Base-by-base conservation (phyloP, 192 early-diverging fungal species). In the Coemansia sp. region DNA sequence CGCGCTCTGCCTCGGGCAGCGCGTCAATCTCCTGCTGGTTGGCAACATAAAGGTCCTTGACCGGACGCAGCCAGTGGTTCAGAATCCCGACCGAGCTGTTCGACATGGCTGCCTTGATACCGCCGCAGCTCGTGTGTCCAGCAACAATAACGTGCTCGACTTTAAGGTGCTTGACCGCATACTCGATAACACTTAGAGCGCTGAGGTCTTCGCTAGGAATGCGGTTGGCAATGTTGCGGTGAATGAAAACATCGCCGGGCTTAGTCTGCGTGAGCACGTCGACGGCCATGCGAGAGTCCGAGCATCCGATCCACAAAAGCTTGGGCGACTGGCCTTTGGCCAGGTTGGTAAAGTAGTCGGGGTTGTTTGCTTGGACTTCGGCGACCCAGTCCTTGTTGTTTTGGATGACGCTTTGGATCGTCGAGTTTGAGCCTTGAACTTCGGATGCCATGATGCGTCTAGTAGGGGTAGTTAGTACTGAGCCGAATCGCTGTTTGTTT, bases 161-260 rank as follows among this genome's bases (percentile, higher is more conserved):
- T 70, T 91, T 89, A 59, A 99, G 87, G 39, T 89, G 85, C 52
- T 93, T 88, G 56, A 99, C 93, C 21, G 95, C 93, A 61, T 93
- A 99, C 78, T 97, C 91, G 49, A 99, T 84, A 38, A 96, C 95
- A 6, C 90, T 91, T 6, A 93, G 83, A 37, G 80, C 82, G 66
- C 86, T 94, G 66, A 94, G 68, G 74, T 99, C 97, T 25, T 89
- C 85, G 73, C 89, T 85, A 5, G 79, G 80, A 26, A 98, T 87
- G 43, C 92, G 88, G 82, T 97, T 97, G 66, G 95, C 97, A 60
- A 99, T 96, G 84, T 98, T 99, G 68, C 97, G 86, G 82, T 97
- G 94, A 10, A 97, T 91, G 79, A 99, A 99, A 35, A 98, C 82
- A 61, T 97, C 93, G 16, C 95, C 95, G 10, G 74, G 74, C 19